These are phyloP conservation scores for Recurvomyces mirabilis DNA, from an alignment of 495 filamentous ascomycete species.

Conservation along the genomic window DNA sequence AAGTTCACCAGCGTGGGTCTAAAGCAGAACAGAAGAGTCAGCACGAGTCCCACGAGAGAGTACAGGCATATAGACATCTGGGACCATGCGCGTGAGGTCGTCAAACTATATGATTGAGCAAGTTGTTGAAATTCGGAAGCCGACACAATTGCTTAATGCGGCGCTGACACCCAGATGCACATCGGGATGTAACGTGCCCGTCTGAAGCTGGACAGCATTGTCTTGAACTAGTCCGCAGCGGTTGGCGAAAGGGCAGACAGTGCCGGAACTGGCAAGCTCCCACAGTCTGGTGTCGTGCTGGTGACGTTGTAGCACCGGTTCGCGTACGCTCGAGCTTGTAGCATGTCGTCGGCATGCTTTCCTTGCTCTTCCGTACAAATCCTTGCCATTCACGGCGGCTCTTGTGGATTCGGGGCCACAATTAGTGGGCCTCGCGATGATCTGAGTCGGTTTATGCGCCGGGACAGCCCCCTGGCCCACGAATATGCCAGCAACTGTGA, in stretches of 20 bases:
- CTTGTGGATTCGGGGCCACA: not conserved
- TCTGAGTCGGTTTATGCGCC: not conserved
- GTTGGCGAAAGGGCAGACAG: not conserved
- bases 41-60: too few relatives aligned
- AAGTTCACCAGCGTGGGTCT: too few relatives aligned
- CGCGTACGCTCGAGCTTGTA: not conserved
- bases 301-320: not conserved
- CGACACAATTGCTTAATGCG: not conserved
- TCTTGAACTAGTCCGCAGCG: not conserved
- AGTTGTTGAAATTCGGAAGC: not conserved
- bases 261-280: not conserved
- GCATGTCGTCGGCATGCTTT: not conserved
- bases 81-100: not conserved
- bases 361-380: not conserved
- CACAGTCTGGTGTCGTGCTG: not conserved
- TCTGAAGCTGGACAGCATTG: not conserved
- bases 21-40: too few relatives aligned
- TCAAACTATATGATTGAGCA: not conserved
- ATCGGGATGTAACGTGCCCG: not conserved
- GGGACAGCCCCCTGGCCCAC: not conserved
- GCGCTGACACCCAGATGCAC: not conserved
- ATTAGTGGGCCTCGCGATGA: not conserved
- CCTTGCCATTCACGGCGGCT: not conserved
- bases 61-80: not conserved
- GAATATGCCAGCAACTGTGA: not conserved